Evolutionary conservation across 345 rosid genomes (phyloP).

Genomic region (Cardamine resedifolia): DNA sequence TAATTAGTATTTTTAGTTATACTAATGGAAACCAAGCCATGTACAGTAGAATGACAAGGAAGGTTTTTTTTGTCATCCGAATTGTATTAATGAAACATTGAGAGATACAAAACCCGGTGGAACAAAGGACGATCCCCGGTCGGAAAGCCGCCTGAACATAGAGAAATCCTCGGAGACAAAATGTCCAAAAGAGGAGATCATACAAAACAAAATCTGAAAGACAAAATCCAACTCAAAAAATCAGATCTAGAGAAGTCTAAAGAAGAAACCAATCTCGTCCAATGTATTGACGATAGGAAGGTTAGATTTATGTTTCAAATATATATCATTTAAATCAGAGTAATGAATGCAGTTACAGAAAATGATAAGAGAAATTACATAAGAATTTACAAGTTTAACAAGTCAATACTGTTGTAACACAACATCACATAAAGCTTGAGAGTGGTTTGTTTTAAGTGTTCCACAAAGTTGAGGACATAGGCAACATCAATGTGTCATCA

Average conservation of each 20-base stretch:
- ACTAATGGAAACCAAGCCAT: slow-evolving; percentile 22
- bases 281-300: too few species aligned
- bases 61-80: too few species aligned
- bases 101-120: too few species aligned
- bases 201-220: too few species aligned
- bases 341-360: slow-evolving; percentile 26
- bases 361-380: slow-evolving; percentile 13
- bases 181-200: too few species aligned
- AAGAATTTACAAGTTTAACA: slow-evolving; percentile 35
- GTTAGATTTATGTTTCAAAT: slow-evolving; percentile 9
- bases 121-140: too few species aligned
- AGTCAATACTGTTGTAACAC: slow-evolving; percentile 18
- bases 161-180: too few species aligned
- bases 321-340: slow-evolving; percentile 7
- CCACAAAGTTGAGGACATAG: slow-evolving; percentile 40
- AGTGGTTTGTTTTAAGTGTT: slow-evolving; percentile 3
- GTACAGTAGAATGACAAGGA: slow-evolving; percentile 14
- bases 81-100: too few species aligned
- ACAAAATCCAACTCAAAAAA: too few species aligned
- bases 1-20: background rate
- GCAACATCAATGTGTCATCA: slow-evolving; percentile 52
- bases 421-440: slow-evolving; percentile 12
- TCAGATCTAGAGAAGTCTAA: too few species aligned
- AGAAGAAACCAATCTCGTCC: too few species aligned
- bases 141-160: too few species aligned